Percentiles rank a stretch among this genome's conserved stretches.
Conservation (phyloP, 176 grass and related monocot species). For the Luzula sylvatica region DNA sequence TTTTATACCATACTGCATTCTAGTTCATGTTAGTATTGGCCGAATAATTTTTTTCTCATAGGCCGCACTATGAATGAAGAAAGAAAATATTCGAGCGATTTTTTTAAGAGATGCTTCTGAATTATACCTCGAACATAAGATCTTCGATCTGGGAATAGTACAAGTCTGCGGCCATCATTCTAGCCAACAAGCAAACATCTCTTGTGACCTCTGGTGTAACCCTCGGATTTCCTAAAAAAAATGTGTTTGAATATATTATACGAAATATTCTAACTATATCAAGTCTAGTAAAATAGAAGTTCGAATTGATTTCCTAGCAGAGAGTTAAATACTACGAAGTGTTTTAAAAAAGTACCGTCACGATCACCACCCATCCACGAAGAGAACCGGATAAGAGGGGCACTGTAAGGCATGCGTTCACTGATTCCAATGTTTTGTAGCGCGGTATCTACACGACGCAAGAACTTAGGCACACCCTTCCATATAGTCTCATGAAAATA, state of each 20-base stretch:
- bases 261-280: too few relatives aligned
- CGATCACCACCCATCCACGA: conserved; percentile 96
- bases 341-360: conserved; percentile 39
- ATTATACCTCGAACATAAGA: conserved; percentile 79
- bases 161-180: conserved; percentile 82
- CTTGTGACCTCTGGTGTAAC: conserved; percentile 85
- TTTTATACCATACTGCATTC: background rate
- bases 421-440: conserved; percentile 78
- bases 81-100: background rate
- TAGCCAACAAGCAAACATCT: conserved; percentile 71
- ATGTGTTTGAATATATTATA: too few relatives aligned
- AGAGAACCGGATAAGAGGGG: conserved; percentile 63
- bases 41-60: background rate
- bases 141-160: conserved; percentile 72
- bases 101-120: background rate
- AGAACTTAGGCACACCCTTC: conserved; percentile 88
- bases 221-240: conserved; percentile 67
- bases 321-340: background rate
- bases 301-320: too few relatives aligned
- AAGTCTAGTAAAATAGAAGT: too few relatives aligned
- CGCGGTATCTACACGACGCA: conserved; percentile 75
- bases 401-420: conserved; percentile 65
- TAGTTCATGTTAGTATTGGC: too few relatives aligned
- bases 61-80: background rate
- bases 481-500: conserved; percentile 89